phyloP scores from a whole-genome alignment of 2,329 filamentous ascomycete species.

The Talaromyces sp. region DNA sequence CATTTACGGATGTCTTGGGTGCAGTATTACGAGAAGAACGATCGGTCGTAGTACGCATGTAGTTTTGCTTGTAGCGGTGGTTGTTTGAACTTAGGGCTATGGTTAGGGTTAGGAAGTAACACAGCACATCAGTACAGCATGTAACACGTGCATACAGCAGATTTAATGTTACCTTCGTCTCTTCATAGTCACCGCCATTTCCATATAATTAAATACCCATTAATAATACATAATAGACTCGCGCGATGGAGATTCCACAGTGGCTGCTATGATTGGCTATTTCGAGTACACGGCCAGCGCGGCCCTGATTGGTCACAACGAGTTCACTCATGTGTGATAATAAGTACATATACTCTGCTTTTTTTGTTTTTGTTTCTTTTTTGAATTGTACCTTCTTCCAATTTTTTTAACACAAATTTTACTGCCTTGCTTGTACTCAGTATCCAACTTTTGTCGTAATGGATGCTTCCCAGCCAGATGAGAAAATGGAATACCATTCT shows the following conservation, averaged over 20 bases:
- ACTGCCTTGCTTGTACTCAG: neutral
- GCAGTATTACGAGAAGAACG: neutral
- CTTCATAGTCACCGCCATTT: neutral
- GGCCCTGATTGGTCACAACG: neutral
- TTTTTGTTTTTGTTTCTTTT: neutral
- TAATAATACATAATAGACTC: neutral
- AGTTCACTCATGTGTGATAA: neutral
- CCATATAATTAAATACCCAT: neutral
- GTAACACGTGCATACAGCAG: neutral
- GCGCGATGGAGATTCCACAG: no score
- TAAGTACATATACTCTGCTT: neutral
- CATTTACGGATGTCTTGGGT: neutral
- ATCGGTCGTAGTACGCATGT: neutral
- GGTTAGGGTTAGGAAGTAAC: no score
- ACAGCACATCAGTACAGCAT: no score
- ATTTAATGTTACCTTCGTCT: neutral
- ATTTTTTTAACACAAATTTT: neutral
- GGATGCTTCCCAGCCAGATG: neutral
- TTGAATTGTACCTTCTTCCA: neutral
- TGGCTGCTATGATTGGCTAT: neutral
- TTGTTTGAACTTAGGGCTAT: no score
- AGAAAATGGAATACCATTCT: neutral
- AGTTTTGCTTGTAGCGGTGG: neutral
- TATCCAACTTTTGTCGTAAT: neutral
- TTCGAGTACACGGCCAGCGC: conserved; percentile 1